Base-by-base conservation (phyloP, 1,139 yeast genomes). In the Hansenula lynferdii region DNA sequence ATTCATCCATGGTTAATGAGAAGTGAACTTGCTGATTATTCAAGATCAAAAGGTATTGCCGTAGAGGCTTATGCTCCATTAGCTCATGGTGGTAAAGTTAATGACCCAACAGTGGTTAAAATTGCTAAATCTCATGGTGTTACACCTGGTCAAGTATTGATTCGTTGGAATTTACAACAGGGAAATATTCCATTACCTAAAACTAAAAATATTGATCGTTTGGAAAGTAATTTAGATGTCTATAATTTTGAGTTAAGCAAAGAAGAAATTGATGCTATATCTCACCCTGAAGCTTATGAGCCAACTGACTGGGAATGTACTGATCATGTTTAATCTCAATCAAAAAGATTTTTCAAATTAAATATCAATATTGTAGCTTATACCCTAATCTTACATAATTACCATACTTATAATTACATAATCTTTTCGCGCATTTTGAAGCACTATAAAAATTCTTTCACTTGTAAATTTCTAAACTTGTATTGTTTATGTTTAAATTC, bases 241-340 rank as follows among this genome's bases (percentile, higher is more conserved):
- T 68, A 62, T 42, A 61, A 62, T 28, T 72, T 75, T 45, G 60
- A 58, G 27, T 46, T 67, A 41, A 55, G 50, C n/a, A 41, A 47
- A 1, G 56, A 47, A 10, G 72, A 68, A 29, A 49, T 60, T n/a
- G 48, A 47, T 6, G 45, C 56, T 51, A 67, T 69, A 42, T 75
- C 70, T 39, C 77, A 74, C 42, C 78, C 79, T 0, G 54, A 66
- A 1, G 75, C 74, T 2, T 76, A 79, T 45, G 85, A 79, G 43
- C 85, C 85, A 15, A 78, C 85, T 3, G 85, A 79, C 50, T 80
- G 86, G 86, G 85, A 80, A 53, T 74, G 80, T 46, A 72, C 78
- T 5, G 74, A 72, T 48, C 76, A 75, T 16, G 77, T 77, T 37
- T 74, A 51, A 30, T 4, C 40, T 9, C 12, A 20, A 9, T 7